A percentile compares a stretch with the other conserved stretches of the same genome.
Evolutionary conservation across 768 basidiomycete genomes (phyloP).

Genomic region (Suillus luteus): DNA sequence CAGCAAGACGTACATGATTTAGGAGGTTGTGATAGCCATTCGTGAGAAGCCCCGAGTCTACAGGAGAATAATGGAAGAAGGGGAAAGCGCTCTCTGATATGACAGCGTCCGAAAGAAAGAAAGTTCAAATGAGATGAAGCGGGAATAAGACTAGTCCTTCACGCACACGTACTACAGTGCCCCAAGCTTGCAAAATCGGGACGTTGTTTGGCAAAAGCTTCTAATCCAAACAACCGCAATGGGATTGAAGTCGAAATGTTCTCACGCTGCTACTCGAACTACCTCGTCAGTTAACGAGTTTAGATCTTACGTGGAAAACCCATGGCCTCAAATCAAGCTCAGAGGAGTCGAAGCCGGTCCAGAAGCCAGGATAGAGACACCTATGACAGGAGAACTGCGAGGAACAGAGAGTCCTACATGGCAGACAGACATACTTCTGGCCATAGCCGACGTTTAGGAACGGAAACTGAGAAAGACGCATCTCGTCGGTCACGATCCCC

Average conservation of each 20-base stretch:
- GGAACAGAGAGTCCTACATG: neutral
- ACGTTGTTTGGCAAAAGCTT: slow-evolving; percentile 31
- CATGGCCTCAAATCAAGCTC: slow-evolving; percentile 27
- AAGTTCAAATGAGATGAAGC: neutral
- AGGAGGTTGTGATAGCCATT: neutral
- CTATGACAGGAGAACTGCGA: neutral
- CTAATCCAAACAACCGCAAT: slow-evolving; percentile 30
- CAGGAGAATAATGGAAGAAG: neutral
- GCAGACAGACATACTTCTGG: neutral
- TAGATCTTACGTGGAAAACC: neutral
- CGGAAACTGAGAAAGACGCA: neutral
- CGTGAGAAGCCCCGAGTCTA: neutral
- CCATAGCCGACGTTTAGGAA: neutral
- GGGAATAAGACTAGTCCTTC: neutral
- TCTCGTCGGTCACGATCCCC: slow-evolving; percentile 13
- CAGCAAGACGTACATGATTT: neutral
- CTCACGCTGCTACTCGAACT: slow-evolving; percentile 2
- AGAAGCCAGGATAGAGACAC: slow-evolving; percentile 15
- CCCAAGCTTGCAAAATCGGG: neutral
- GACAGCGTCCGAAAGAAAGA: neutral
- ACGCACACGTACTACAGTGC: neutral
- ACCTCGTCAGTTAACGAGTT: neutral
- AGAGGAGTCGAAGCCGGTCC: slow-evolving; percentile 24
- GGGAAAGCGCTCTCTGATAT: neutral
- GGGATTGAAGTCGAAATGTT: neutral